Conservation (phyloP, 2,329 filamentous ascomycete genomes). For the Emergomyces pasteurianus region DNA sequence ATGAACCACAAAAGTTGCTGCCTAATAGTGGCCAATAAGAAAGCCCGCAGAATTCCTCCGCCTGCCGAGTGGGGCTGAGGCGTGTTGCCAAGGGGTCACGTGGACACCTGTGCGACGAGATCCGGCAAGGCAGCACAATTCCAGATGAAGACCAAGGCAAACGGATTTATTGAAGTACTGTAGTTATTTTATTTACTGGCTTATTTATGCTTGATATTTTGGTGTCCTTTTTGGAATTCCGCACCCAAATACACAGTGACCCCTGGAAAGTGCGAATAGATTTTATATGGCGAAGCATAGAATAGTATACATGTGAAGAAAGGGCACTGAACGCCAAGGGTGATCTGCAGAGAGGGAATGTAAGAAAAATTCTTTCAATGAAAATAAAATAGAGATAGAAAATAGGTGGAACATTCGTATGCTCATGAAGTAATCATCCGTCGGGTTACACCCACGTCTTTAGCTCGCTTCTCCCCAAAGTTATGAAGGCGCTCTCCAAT, state of each 20-base stretch:
- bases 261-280: neutral
- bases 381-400: neutral
- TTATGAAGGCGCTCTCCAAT: slow-evolving; percentile 94
- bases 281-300: neutral
- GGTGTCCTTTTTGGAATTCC: too few species aligned
- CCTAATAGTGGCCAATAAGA: slow-evolving; percentile 3
- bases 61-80: neutral
- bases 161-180: neutral
- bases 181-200: too few species aligned
- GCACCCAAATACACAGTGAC: neutral
- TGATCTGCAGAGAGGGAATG: neutral
- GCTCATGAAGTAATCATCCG: slow-evolving; percentile 23
- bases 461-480: slow-evolving; percentile 53
- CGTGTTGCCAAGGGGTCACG: neutral
- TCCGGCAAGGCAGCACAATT: neutral
- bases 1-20: neutral
- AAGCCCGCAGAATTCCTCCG: neutral
- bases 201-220: too few species aligned
- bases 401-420: neutral
- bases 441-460: slow-evolving; percentile 27
- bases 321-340: too few species aligned
- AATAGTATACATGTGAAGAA: neutral
- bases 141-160: neutral
- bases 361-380: neutral
- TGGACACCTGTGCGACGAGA: neutral